These are phyloP conservation scores for Skeletonema costatum DNA, from an alignment of 108 stramenopile genomes.

Conservation along the genomic window DNA sequence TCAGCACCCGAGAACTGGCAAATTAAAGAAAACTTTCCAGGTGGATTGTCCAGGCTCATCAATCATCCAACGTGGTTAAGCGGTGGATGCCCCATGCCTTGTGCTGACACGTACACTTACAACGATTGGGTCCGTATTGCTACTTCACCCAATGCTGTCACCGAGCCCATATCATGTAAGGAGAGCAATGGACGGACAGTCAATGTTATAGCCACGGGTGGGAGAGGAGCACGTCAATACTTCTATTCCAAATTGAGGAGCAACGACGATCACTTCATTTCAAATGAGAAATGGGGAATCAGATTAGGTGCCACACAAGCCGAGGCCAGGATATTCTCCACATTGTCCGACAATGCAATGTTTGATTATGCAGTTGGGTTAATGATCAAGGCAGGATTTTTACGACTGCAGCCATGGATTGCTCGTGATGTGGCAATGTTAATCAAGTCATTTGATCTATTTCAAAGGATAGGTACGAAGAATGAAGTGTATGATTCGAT, in stretches of 20 bases:
- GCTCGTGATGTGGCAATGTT: slow-evolving; percentile 24
- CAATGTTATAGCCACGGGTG: slow-evolving; percentile 15
- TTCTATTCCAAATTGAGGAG: not conserved
- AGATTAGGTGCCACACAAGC: slow-evolving; percentile 8
- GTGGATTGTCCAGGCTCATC: slow-evolving; percentile 22
- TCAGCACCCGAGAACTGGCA: not conserved
- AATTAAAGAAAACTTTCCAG: slow-evolving; percentile 17
- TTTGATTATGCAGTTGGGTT: slow-evolving; percentile 23
- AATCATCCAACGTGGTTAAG: slow-evolving; percentile 35
- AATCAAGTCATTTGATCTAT: slow-evolving; percentile 9
- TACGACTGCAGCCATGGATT: slow-evolving; percentile 28
- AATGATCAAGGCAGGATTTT: slow-evolving; percentile 28
- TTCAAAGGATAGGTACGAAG: not conserved
- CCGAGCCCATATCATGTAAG: not conserved
- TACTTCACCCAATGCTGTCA: not conserved
- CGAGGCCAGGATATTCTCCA: slow-evolving; percentile 18
- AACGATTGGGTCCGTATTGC: slow-evolving; percentile 12
- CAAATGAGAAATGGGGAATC: slow-evolving; percentile 11
- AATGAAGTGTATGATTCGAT: slow-evolving; percentile 14
- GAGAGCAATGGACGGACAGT: slow-evolving; percentile 11
- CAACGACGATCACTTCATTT: not conserved
- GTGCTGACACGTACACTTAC: slow-evolving; percentile 21
- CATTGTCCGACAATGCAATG: not conserved
- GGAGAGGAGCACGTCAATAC: slow-evolving; percentile 2
- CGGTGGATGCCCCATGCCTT: slow-evolving; percentile 28